Conservation (phyloP, 768 basidiomycete genomes). For the Inosperma sp. region DNA sequence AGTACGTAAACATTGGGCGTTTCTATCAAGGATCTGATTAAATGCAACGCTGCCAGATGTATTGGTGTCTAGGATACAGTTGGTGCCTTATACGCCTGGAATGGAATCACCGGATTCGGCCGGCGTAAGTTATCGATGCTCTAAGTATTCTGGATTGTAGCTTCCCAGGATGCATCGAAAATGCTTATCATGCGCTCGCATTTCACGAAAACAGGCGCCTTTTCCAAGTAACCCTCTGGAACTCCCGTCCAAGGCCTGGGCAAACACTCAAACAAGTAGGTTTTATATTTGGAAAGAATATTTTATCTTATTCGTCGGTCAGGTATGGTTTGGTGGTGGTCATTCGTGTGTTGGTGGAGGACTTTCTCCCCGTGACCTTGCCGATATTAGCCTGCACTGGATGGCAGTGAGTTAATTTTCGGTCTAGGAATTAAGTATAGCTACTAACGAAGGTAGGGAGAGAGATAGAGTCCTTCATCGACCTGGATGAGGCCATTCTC, state of each 20-base stretch:
- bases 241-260: background rate
- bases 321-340: conserved; percentile 26
- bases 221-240: conserved; percentile 22
- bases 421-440: no score
- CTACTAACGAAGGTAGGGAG: no score
- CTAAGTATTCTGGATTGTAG: conserved; percentile 18
- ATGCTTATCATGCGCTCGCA: conserved; percentile 22
- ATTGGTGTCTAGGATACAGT: conserved; percentile 27
- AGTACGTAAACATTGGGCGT: no score
- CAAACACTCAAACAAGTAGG: conserved; percentile 16
- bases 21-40: no score
- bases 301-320: background rate
- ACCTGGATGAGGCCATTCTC: no score
- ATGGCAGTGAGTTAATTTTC: conserved; percentile 22
- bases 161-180: conserved; percentile 14
- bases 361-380: conserved; percentile 15
- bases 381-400: conserved; percentile 18
- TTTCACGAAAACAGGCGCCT: conserved; percentile 23
- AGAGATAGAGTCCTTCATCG: no score
- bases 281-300: background rate
- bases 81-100: conserved; percentile 13
- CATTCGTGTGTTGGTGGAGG: conserved; percentile 20
- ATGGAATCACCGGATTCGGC: no score
- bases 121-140: conserved; percentile 8
- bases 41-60: no score